Conservation (phyloP, 1,284 basidiomycete species). For the Xerocomus nothofagi region DNA sequence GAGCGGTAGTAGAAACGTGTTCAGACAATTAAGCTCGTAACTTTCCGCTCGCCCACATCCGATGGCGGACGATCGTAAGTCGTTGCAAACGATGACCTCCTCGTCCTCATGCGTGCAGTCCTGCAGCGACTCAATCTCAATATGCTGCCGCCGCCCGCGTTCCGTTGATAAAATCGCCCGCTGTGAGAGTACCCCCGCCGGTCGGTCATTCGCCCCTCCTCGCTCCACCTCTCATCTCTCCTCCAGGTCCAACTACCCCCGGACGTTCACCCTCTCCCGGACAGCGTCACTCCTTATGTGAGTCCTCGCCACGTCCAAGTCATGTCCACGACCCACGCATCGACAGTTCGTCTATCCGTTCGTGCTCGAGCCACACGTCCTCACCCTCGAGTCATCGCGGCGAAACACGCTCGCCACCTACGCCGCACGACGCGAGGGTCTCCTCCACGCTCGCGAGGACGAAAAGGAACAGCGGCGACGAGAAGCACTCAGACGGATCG, state of each 20-base stretch:
- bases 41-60: no score
- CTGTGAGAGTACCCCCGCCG: slow-evolving; percentile 79
- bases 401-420: slow-evolving; percentile 65
- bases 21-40: slow-evolving; percentile 45
- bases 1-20: slow-evolving; percentile 86
- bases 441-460: slow-evolving; percentile 68
- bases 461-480: slow-evolving; percentile 76
- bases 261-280: slow-evolving; percentile 90
- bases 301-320: slow-evolving; percentile 29
- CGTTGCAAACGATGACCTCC: not conserved
- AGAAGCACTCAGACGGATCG: slow-evolving; percentile 72
- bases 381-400: slow-evolving; percentile 71
- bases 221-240: not conserved
- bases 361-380: slow-evolving; percentile 82
- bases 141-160: slow-evolving; percentile 74
- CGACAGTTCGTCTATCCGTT: slow-evolving; percentile 86
- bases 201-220: slow-evolving; percentile 45
- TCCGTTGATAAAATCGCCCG: slow-evolving; percentile 89
- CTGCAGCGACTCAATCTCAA: slow-evolving; percentile 43
- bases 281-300: slow-evolving; percentile 86
- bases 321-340: not conserved
- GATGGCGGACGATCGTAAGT: slow-evolving; percentile 29
- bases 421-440: slow-evolving; percentile 63
- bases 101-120: not conserved
- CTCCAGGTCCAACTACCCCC: slow-evolving; percentile 76